phyloP scores from a whole-genome alignment of 805 yeast species.

The Starmerella asiatica region DNA sequence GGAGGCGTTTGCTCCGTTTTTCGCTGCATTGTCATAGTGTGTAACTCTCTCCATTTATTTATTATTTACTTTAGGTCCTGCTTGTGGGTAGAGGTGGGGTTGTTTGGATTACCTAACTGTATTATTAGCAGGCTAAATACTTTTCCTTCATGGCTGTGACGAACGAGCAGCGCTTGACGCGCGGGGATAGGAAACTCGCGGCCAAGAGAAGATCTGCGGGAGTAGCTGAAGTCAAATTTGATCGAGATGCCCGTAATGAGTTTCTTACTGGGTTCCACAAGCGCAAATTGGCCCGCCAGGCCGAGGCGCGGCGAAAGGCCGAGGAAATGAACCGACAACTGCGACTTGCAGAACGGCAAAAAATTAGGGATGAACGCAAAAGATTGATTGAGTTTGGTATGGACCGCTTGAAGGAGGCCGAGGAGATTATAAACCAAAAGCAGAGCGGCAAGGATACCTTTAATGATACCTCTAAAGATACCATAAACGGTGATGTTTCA shows the following conservation, averaged over 20 bases:
- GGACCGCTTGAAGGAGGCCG: conserved; percentile 39
- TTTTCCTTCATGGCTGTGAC: conserved; percentile 15
- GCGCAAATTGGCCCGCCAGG: conserved; percentile 76
- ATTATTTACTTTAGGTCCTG: not conserved
- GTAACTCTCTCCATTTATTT: too few species aligned
- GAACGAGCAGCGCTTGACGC: conserved; percentile 77
- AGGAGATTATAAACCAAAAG: conserved; percentile 28
- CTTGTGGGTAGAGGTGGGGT: not conserved
- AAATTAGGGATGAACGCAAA: conserved; percentile 56
- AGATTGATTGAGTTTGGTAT: conserved; percentile 51
- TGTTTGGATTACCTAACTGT: not conserved
- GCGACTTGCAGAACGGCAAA: conserved; percentile 61
- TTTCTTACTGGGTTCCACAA: conserved; percentile 92
- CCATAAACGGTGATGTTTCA: conserved; percentile 16
- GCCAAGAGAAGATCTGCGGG: conserved; percentile 45
- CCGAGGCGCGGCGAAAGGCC: conserved; percentile 62
- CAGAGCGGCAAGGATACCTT: conserved; percentile 21
- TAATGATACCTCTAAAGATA: conserved; percentile 5
- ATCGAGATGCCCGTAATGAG: conserved; percentile 50
- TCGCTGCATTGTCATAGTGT: not conserved
- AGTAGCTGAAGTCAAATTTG: conserved; percentile 76
- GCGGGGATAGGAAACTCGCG: conserved; percentile 64
- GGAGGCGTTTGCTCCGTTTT: conserved; percentile 9
- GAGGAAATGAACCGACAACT: conserved; percentile 66
- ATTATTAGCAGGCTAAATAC: not conserved